phyloP scores from a whole-genome alignment of 164 flowering plant genomes.

The Macadamia tetraphylla region DNA sequence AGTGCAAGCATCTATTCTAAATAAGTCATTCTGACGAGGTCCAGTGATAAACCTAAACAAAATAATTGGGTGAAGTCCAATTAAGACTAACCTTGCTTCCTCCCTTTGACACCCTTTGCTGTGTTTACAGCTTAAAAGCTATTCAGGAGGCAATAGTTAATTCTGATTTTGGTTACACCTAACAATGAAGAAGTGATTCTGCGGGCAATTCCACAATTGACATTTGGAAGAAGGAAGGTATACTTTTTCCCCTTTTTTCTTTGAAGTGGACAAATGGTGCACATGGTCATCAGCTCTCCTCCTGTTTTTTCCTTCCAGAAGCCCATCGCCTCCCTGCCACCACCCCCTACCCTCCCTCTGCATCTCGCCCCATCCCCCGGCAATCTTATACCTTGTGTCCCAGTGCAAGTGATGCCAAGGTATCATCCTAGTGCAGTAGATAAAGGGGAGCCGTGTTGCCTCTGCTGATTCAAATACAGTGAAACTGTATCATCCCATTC shows the following conservation, averaged over 20 bases:
- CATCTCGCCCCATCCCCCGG: too few species aligned
- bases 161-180: conserved; percentile 77
- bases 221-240: conserved; percentile 94
- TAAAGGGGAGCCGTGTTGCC: conserved; percentile 4
- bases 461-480: conserved; percentile 13
- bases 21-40: too few species aligned
- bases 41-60: too few species aligned
- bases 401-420: too few species aligned
- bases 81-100: background rate
- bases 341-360: too few species aligned
- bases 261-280: too few species aligned
- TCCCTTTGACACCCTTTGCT: background rate
- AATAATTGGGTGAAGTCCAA: background rate
- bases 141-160: conserved; percentile 91
- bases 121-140: conserved; percentile 60
- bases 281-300: too few species aligned
- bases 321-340: too few species aligned
- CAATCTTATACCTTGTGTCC: too few species aligned
- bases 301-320: too few species aligned
- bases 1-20: background rate
- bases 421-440: background rate
- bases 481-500: conserved; percentile 3
- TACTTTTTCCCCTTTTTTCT: background rate
- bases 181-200: conserved; percentile 88
- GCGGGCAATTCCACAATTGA: conserved; percentile 72